Evolutionary conservation across 495 filamentous ascomycete species (phyloP).

Genomic region (Jackrogersella minutella): DNA sequence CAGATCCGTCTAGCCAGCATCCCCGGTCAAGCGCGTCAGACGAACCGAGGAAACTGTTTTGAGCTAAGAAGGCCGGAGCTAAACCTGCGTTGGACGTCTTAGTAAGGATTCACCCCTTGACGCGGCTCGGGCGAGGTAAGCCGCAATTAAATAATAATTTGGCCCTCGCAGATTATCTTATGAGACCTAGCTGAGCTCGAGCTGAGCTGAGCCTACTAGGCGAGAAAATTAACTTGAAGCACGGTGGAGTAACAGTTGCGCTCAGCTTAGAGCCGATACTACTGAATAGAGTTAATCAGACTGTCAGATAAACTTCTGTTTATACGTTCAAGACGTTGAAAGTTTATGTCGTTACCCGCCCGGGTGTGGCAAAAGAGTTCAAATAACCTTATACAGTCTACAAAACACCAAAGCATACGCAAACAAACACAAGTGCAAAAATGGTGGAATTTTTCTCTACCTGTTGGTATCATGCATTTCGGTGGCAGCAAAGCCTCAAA

Average conservation of each 20-base stretch:
- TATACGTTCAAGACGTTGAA: background rate
- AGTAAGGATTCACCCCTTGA: constrained; percentile 1
- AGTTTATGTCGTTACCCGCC: background rate
- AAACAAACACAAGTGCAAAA: background rate
- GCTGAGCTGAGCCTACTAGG: constrained; percentile 3
- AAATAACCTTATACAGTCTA: background rate
- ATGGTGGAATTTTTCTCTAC: constrained; percentile 31
- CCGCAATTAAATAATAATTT: background rate
- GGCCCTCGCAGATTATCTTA: background rate
- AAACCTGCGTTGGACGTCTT: background rate
- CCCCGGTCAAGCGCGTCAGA: no score
- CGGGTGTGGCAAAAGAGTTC: background rate
- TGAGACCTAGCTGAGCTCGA: background rate
- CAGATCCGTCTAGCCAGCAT: no score
- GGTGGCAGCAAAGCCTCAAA: constrained; percentile 26
- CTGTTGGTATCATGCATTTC: constrained; percentile 37
- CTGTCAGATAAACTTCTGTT: background rate
- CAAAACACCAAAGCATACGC: background rate
- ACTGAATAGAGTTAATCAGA: no score
- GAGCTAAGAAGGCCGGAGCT: background rate
- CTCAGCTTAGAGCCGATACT: background rate
- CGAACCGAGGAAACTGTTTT: no score
- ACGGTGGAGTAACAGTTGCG: background rate
- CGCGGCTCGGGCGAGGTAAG: background rate
- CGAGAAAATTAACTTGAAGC: background rate